Conservation (phyloP, 2,329 filamentous ascomycete genomes). For the Endothia cerciana region DNA sequence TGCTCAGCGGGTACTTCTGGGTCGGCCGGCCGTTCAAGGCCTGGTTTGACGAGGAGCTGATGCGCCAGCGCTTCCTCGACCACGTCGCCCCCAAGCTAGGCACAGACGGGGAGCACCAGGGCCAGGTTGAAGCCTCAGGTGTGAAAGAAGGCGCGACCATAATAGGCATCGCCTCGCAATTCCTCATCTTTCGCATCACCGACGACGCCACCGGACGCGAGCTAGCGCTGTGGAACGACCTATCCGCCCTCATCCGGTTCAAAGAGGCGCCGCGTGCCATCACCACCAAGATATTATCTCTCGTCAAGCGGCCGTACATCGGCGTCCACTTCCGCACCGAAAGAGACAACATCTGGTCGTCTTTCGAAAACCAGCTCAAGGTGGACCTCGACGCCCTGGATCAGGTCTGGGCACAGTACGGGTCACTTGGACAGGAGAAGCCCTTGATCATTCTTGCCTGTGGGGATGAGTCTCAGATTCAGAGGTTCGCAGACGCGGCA, state of each 20-base stretch:
- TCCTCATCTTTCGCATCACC: slow-evolving; percentile 41
- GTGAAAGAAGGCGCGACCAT: slow-evolving; percentile 35
- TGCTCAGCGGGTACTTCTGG: slow-evolving; percentile 26
- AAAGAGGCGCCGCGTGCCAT: slow-evolving; percentile 35
- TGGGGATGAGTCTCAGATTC: slow-evolving; percentile 39
- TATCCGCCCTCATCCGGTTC: slow-evolving; percentile 39
- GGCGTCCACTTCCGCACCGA: slow-evolving; percentile 44
- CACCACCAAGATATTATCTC: slow-evolving; percentile 32
- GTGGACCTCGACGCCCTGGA: slow-evolving; percentile 42
- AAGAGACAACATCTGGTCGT: slow-evolving; percentile 43
- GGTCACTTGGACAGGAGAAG: slow-evolving; percentile 28
- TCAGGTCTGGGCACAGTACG: slow-evolving; percentile 37
- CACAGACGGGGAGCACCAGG: slow-evolving; percentile 19
- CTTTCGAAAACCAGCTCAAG: slow-evolving; percentile 39
- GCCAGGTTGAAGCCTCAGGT: slow-evolving; percentile 4
- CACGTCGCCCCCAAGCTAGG: slow-evolving; percentile 17
- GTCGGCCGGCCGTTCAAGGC: slow-evolving; percentile 24
- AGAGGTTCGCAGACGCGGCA: slow-evolving; percentile 37
- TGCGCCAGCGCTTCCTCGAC: slow-evolving; percentile 12
- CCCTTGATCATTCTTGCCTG: slow-evolving; percentile 42
- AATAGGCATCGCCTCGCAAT: slow-evolving; percentile 37
- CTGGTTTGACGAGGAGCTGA: slow-evolving; percentile 24
- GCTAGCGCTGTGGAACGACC: slow-evolving; percentile 41
- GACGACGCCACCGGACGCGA: slow-evolving; percentile 42
- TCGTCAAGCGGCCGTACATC: slow-evolving; percentile 37